Conservation (phyloP, 768 basidiomycete species). For the Punctularia strigosozonata region DNA sequence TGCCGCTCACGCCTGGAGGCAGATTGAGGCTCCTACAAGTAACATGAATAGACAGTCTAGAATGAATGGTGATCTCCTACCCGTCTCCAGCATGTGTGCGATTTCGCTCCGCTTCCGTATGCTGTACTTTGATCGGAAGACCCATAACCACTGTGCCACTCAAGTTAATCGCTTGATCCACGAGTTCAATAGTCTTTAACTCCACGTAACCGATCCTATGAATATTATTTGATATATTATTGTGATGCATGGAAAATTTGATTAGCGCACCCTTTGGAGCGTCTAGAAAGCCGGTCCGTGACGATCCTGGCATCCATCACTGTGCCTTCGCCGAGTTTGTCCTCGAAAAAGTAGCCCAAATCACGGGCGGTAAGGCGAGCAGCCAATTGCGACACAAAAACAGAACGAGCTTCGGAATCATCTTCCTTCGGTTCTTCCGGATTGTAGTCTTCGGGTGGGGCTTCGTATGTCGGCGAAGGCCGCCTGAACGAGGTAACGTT, state of each 20-base stretch:
- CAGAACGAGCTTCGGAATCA: conserved; percentile 95
- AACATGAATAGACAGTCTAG: conserved; percentile 5
- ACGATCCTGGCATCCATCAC: conserved; percentile 97
- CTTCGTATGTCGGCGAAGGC: conserved; percentile 61
- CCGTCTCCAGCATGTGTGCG: conserved; percentile 80
- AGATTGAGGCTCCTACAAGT: conserved; percentile 58
- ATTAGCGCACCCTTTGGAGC: conserved; percentile 85
- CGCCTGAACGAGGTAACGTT: conserved; percentile 30
- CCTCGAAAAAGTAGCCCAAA: conserved; percentile 97
- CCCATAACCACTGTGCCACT: conserved; percentile 98
- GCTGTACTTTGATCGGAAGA: conserved; percentile 90
- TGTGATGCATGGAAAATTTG: not conserved
- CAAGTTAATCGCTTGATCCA: conserved; percentile 81
- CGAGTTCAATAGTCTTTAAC: conserved; percentile 81
- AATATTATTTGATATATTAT: not conserved
- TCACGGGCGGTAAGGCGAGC: conserved; percentile 94
- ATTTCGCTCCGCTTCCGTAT: conserved; percentile 95
- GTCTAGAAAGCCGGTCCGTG: conserved; percentile 85
- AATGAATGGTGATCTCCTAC: conserved; percentile 28
- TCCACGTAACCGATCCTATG: conserved; percentile 95
- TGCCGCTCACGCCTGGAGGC: conserved; percentile 73
- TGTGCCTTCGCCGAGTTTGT: conserved; percentile 85
- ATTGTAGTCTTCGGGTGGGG: conserved; percentile 58
- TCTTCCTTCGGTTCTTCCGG: conserved; percentile 89
- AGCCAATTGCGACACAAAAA: conserved; percentile 97